Percentiles rank a stretch among this genome's conserved stretches.
These are phyloP conservation scores for Botrytis byssoidea DNA, from an alignment of 2,329 filamentous ascomycete species.

Conservation along the genomic window DNA sequence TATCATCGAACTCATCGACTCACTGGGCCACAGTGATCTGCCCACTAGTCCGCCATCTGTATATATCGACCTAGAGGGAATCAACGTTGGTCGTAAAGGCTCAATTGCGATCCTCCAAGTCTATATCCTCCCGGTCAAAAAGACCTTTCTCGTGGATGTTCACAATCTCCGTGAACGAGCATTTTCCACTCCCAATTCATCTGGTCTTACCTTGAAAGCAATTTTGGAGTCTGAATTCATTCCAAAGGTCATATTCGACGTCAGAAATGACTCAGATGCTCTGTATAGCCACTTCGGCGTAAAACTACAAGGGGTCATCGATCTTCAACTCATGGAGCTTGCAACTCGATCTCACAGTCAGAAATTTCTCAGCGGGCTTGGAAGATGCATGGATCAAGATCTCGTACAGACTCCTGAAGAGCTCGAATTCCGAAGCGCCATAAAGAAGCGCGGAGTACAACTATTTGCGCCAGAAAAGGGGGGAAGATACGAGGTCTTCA, in stretches of 20 bases:
- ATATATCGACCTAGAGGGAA: conserved; percentile 48
- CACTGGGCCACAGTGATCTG: conserved; percentile 16
- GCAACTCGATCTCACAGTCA: conserved; percentile 38
- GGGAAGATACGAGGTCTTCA: conserved; percentile 49
- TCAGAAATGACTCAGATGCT: conserved; percentile 58
- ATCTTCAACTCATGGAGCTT: conserved; percentile 58
- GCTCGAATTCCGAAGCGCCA: conserved; percentile 36
- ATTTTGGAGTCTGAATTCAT: conserved; percentile 47
- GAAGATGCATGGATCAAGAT: conserved; percentile 42
- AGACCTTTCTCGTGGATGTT: conserved; percentile 46
- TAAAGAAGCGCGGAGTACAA: conserved; percentile 41
- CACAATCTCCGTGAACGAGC: conserved; percentile 39
- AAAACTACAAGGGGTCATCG: conserved; percentile 45
- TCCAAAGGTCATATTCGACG: conserved; percentile 56
- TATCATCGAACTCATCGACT: conserved; percentile 16
- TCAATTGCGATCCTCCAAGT: conserved; percentile 45
- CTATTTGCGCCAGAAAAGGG: conserved; percentile 46
- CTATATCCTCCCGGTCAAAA: conserved; percentile 33
- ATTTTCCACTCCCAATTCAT: conserved; percentile 39
- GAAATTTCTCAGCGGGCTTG: conserved; percentile 40
- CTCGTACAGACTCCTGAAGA: conserved; percentile 21
- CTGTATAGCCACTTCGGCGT: conserved; percentile 49
- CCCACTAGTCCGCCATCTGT: conserved; percentile 39
- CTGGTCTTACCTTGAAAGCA: conserved; percentile 36
- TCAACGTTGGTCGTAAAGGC: conserved; percentile 43